Evolutionary conservation across 2,329 filamentous ascomycete species (phyloP).

Genomic region (Talaromyces albobiverticillius): DNA sequence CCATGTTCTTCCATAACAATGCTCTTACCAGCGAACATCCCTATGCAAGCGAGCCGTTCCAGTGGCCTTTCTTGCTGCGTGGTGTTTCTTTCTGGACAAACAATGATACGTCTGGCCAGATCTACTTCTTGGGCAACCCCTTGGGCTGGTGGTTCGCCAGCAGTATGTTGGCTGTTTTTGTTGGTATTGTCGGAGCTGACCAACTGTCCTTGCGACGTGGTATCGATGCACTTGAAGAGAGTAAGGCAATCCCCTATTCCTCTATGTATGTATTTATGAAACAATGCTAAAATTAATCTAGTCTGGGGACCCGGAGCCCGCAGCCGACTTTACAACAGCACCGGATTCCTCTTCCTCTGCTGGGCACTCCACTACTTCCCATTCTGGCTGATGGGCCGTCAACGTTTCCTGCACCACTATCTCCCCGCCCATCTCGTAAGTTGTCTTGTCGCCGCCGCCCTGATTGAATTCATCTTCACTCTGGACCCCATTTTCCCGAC

Average conservation of each 20-base stretch:
- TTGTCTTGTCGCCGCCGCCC: constrained; percentile 80
- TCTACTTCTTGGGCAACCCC: constrained; percentile 97
- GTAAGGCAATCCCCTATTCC: constrained; percentile 60
- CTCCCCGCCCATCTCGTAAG: constrained; percentile 92
- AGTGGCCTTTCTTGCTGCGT: constrained; percentile 95
- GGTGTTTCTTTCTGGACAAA: constrained; percentile 99
- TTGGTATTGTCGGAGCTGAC: constrained; percentile 85
- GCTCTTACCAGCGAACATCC: constrained; percentile 95
- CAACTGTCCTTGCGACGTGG: constrained; percentile 91
- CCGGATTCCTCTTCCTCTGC: constrained; percentile 96
- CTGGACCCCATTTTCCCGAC: constrained; percentile 68
- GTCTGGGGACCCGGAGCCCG: constrained; percentile 67
- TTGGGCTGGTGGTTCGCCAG: constrained; percentile 96
- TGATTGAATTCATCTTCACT: constrained; percentile 96
- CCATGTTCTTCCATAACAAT: constrained; percentile 99
- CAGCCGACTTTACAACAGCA: constrained; percentile 94
- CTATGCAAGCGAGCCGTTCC: constrained; percentile 89
- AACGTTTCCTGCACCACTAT: constrained; percentile 97
- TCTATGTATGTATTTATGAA: neutral
- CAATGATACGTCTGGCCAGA: constrained; percentile 89
- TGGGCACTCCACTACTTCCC: constrained; percentile 98
- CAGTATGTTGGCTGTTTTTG: constrained; percentile 87
- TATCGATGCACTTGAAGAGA: constrained; percentile 86
- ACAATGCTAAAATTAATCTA: constrained; percentile 19
- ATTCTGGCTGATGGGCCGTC: constrained; percentile 96